Evolutionary conservation across 306 rosid species (phyloP).

Genomic region (Styphnolobium japonicum): DNA sequence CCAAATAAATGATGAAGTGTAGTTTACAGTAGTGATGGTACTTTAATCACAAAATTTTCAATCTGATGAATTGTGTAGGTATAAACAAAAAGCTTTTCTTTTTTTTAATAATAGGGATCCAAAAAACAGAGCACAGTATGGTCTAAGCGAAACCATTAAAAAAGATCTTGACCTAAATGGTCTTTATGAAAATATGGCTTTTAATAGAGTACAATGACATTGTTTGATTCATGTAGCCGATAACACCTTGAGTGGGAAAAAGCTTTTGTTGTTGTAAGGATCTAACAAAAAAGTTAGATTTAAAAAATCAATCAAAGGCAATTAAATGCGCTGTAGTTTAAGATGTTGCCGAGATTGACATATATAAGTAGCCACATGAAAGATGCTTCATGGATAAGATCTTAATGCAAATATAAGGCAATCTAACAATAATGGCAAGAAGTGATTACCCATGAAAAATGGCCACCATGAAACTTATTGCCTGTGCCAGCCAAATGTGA

Average conservation of each 20-base stretch:
- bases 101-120: not conserved
- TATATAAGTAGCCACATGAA: not conserved
- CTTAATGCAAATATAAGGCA: not conserved
- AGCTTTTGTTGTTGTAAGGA: no score
- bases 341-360: not conserved
- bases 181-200: no score
- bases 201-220: no score
- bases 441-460: constrained; percentile 85
- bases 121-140: no score
- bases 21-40: not conserved
- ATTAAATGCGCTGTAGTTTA: not conserved
- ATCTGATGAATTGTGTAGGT: not conserved
- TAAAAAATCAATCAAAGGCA: not conserved
- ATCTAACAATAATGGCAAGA: constrained; percentile 1
- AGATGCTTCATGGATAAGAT: not conserved
- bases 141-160: no score
- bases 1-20: not conserved
- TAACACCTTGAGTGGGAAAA: no score
- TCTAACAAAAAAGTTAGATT: not conserved
- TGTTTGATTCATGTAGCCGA: no score
- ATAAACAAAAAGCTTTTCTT: not conserved
- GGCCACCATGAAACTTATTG: constrained; percentile 88
- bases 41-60: not conserved
- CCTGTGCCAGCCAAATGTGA: constrained; percentile 82
- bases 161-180: no score